phyloP scores from a whole-genome alignment of 306 rosid genomes.

The Boehmeria nivea region DNA sequence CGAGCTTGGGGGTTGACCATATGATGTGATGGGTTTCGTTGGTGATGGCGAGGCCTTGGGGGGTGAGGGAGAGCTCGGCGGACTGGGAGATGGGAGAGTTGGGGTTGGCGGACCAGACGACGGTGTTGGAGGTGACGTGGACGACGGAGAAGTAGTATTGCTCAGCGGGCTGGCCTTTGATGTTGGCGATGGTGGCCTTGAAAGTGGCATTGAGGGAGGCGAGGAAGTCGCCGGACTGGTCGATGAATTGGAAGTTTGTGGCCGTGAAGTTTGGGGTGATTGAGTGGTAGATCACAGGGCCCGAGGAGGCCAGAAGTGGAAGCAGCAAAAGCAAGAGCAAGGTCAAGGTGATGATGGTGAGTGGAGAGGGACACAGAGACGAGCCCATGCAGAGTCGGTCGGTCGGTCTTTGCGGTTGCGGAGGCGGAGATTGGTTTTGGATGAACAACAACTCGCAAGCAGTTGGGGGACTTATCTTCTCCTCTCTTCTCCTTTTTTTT shows the following conservation, averaged over 20 bases:
- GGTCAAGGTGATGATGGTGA: neutral
- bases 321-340: neutral
- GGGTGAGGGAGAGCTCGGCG: constrained; percentile 12
- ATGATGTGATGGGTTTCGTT: no score
- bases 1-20: constrained; percentile 22
- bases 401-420: no score
- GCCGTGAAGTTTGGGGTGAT: constrained; percentile 11
- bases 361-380: no score
- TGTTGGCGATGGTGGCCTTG: constrained; percentile 5
- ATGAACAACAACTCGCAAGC: no score
- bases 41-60: constrained; percentile 16
- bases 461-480: no score
- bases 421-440: neutral
- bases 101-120: constrained; percentile 27
- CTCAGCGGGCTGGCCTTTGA: neutral
- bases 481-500: no score
- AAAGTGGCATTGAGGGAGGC: constrained; percentile 1
- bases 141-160: neutral
- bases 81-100: neutral
- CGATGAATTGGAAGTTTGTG: neutral
- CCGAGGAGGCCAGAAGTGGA: neutral
- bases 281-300: neutral
- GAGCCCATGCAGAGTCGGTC: no score
- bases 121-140: constrained; percentile 9
- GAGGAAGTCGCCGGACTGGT: constrained; percentile 1